These are phyloP conservation scores for Zygosaccharomyces lentus DNA, from an alignment of 805 yeast species.

Conservation along the genomic window DNA sequence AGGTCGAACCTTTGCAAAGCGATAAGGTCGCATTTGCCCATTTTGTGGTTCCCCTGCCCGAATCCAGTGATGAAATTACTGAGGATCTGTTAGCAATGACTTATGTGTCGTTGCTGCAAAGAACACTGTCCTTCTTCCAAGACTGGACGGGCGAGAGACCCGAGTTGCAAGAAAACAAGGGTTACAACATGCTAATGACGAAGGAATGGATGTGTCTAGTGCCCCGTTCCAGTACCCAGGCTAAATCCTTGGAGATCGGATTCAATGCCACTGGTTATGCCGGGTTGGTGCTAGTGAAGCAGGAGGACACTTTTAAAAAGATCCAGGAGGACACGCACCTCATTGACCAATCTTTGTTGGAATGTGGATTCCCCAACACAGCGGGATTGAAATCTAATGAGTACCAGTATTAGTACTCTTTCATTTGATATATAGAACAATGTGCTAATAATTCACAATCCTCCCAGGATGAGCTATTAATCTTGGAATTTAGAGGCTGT, in stretches of 20 bases:
- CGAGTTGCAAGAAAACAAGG: slow-evolving; percentile 38
- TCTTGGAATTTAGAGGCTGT: not conserved
- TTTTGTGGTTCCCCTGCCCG: slow-evolving; percentile 63
- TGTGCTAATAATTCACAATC: not conserved
- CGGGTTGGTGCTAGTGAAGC: slow-evolving; percentile 75
- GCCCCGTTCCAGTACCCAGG: slow-evolving; percentile 66
- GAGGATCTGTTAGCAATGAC: slow-evolving; percentile 61
- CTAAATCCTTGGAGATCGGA: slow-evolving; percentile 46
- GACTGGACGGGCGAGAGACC: slow-evolving; percentile 39
- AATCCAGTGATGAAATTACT: slow-evolving; percentile 41
- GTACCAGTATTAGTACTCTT: slow-evolving; percentile 48
- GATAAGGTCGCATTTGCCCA: slow-evolving; percentile 74
- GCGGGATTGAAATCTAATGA: slow-evolving; percentile 56
- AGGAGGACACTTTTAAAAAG: slow-evolving; percentile 48
- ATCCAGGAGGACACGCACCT: slow-evolving; percentile 43
- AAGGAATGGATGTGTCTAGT: slow-evolving; percentile 78
- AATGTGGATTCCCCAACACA: slow-evolving; percentile 63
- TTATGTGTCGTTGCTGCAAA: slow-evolving; percentile 67
- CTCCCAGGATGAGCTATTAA: not conserved
- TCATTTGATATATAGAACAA: not conserved
- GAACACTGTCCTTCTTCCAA: slow-evolving; percentile 62
- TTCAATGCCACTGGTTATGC: slow-evolving; percentile 77
- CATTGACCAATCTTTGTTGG: slow-evolving; percentile 50
- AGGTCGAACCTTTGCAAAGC: slow-evolving; percentile 58
- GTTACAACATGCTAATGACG: slow-evolving; percentile 81